Evolutionary conservation across 208 protist species (phyloP), one percentile per base, ranked within the genome.

Genomic region (Strigomonas galati): DNA sequence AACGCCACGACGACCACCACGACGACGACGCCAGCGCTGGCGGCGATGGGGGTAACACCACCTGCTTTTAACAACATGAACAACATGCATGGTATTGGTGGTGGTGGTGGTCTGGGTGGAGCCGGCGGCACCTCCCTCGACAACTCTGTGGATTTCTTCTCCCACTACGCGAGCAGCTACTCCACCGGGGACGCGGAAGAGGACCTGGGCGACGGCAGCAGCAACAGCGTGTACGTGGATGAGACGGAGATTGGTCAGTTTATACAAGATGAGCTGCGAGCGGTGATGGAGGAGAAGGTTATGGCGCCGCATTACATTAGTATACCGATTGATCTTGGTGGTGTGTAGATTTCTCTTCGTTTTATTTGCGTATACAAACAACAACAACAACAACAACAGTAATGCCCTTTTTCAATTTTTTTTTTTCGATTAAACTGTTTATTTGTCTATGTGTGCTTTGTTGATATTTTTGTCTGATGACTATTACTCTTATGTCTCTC

Each of bases 241-340:
- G 82, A 92, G 57, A 76, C 68, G 53, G 82, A 81, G 35, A 73
- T 95, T 17, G 76, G 71, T 21, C 76, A 82, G 44, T 88, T 95
- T 65, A 71, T 91, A 1, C 61, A 88, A 57, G 73, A 71, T 23
- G 89, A 95, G 69, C 72, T 95, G 30, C 75, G 79, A 17, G 70
- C 80, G 0, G 72, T 90, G 55, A 48, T 95, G 60, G 69, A 81
- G 32, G 78, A 92, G 43, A 86, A 82, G 24, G 65, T 92, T 27
- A 62, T 95, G 26, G 79, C 84, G 0, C 89, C 89, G 10, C 81
- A 95, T 62, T 91, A 75, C 56, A 74, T 95, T 24, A 65, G 44
- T 5, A 62, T 92, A 31, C 84, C 84, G 0, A 24, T 95, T 1
- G 0, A 40, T 53, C 14, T 28, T 44, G 3, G 24, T 37, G 15